phyloP scores from a whole-genome alignment of 164 flowering plant genomes.

The Macadamia tetraphylla region DNA sequence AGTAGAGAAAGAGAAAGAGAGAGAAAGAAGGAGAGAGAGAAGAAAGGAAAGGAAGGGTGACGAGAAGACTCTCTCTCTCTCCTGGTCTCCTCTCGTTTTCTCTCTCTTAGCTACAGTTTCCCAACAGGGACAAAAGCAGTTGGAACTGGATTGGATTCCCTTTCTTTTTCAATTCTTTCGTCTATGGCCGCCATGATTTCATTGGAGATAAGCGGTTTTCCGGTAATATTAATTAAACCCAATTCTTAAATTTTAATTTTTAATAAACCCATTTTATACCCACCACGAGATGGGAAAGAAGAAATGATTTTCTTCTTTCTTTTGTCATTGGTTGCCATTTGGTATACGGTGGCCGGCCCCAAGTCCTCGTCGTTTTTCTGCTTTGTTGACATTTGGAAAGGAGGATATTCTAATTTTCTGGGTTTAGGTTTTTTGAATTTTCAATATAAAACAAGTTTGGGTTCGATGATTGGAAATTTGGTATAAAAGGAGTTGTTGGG shows the following conservation, averaged over 20 bases:
- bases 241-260: constrained; percentile 2
- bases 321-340: not conserved
- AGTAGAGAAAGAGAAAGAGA: too few relatives aligned
- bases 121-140: not conserved
- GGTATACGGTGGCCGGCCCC: not conserved
- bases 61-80: not conserved
- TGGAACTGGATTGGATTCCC: not conserved
- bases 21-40: not conserved
- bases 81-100: not conserved
- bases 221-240: constrained; percentile 32
- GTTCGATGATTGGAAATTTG: not conserved
- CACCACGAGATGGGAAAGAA: not conserved
- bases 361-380: not conserved
- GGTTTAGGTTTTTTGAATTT: not conserved
- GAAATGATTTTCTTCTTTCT: not conserved
- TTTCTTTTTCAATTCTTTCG: not conserved
- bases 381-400: not conserved
- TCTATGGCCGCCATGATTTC: constrained; percentile 30
- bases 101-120: not conserved
- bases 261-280: not conserved
- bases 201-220: constrained; percentile 24
- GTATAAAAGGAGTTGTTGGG: not conserved
- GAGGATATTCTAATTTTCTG: not conserved
- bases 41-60: not conserved
- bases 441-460: not conserved